A percentile compares a stretch with the other conserved stretches of the same genome.
Conservation (phyloP, 75 land plant genomes). For the Pinus albicaulis region DNA sequence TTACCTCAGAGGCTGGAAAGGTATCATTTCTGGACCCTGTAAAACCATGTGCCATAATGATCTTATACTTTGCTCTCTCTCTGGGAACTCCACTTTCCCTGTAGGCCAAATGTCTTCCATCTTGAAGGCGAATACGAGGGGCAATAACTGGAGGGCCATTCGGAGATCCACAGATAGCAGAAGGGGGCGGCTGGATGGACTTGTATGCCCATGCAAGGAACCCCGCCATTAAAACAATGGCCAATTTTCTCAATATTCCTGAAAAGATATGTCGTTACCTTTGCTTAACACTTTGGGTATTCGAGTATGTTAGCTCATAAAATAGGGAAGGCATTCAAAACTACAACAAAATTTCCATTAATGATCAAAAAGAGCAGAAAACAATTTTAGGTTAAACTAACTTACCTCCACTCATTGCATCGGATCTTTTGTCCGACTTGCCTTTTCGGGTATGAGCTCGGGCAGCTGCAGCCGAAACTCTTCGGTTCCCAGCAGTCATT, state of each 20-base stretch:
- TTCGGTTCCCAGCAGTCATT: slow-evolving; percentile 10
- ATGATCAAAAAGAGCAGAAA: background rate
- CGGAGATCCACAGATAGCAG: slow-evolving; percentile 62
- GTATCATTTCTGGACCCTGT: slow-evolving; percentile 39
- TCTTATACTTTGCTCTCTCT: slow-evolving; percentile 59
- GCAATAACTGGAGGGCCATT: slow-evolving; percentile 77
- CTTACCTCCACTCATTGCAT: background rate
- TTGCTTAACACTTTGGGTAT: background rate
- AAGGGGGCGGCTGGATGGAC: slow-evolving; percentile 57
- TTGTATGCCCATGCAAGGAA: slow-evolving; percentile 38
- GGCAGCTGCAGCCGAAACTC: slow-evolving; percentile 33
- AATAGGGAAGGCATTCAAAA: background rate
- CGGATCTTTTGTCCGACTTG: background rate
- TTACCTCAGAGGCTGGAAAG: background rate
- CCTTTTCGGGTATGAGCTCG: slow-evolving; percentile 29
- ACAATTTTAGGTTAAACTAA: background rate
- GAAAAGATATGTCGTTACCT: slow-evolving; percentile 4
- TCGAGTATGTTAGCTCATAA: background rate
- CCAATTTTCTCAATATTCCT: slow-evolving; percentile 19
- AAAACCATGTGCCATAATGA: slow-evolving; percentile 70
- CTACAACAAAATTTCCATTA: background rate
- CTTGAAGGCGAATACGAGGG: slow-evolving; percentile 63
- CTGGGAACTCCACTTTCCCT: slow-evolving; percentile 69
- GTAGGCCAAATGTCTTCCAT: slow-evolving; percentile 85
- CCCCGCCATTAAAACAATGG: slow-evolving; percentile 16